phyloP scores from a whole-genome alignment of 148 eudicot genomes.

The Spergularia bocconei region DNA sequence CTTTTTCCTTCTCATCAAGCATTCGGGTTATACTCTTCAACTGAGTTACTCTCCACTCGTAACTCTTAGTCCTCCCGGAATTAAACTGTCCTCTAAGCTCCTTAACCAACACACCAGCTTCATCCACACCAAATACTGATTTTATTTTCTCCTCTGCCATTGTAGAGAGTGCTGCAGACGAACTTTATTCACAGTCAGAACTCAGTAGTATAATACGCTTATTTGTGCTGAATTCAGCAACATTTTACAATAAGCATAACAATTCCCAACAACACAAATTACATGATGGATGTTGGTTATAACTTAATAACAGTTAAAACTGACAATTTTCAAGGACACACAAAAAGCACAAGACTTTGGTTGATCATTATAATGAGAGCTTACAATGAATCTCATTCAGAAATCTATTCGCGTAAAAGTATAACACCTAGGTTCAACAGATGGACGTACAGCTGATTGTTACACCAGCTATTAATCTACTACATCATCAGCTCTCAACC shows the following conservation, averaged over 20 bases:
- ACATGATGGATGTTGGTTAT: not conserved
- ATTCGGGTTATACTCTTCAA: conserved; percentile 42
- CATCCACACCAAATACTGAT: conserved; percentile 29
- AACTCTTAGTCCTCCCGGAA: conserved; percentile 53
- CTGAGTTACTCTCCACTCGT: conserved; percentile 57
- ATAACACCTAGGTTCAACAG: too few relatives aligned
- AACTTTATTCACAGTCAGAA: conserved; percentile 24
- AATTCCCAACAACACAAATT: not conserved
- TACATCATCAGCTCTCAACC: too few relatives aligned
- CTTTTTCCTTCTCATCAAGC: conserved; percentile 46
- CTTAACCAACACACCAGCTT: conserved; percentile 42
- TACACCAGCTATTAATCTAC: too few relatives aligned
- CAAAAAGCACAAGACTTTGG: too few relatives aligned
- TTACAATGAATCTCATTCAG: too few relatives aligned
- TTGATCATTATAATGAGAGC: too few relatives aligned
- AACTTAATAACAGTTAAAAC: not conserved
- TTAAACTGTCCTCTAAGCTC: conserved; percentile 42
- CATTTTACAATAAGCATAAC: not conserved
- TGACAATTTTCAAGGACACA: not conserved
- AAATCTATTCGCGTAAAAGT: too few relatives aligned
- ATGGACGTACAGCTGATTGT: too few relatives aligned
- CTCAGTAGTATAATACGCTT: not conserved
- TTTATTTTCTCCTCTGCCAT: conserved; percentile 32
- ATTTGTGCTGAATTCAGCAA: not conserved
- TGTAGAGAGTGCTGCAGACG: conserved; percentile 23